phyloP scores from a whole-genome alignment of 1,284 basidiomycete species.

The Melanopsichium pennsylvanicum region DNA sequence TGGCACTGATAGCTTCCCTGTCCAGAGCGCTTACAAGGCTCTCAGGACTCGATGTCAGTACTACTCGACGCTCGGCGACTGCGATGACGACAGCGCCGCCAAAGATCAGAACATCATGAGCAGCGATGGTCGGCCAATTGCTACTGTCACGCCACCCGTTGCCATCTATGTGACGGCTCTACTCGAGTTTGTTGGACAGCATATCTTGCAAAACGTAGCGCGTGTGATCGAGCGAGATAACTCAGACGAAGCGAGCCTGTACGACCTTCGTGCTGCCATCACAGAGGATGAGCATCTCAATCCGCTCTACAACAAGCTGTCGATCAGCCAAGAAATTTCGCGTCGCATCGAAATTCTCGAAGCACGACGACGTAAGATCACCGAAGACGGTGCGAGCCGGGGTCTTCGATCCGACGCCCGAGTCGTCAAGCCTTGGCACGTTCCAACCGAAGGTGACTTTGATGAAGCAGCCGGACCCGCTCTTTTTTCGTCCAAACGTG shows the following conservation, averaged over 20 bases:
- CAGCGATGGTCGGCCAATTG: conserved; percentile 57
- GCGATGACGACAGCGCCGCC: conserved; percentile 42
- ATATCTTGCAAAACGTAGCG: conserved; percentile 54
- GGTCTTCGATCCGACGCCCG: conserved; percentile 27
- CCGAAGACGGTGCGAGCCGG: conserved; percentile 10
- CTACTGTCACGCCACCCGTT: conserved; percentile 59
- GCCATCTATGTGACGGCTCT: conserved; percentile 61
- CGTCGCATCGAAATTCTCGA: conserved; percentile 30
- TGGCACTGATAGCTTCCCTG: conserved; percentile 56
- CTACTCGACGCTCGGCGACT: conserved; percentile 57
- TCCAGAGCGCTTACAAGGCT: conserved; percentile 53
- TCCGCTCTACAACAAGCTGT: conserved; percentile 41
- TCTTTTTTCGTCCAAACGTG: conserved; percentile 36
- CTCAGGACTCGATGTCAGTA: conserved; percentile 53
- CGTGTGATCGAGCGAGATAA: conserved; percentile 62
- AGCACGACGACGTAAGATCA: conserved; percentile 17
- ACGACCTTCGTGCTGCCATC: conserved; percentile 54
- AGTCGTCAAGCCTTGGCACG: conserved; percentile 49
- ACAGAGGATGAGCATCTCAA: conserved; percentile 55
- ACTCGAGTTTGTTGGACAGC: conserved; percentile 56
- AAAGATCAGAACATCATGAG: conserved; percentile 61
- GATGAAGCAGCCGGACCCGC: conserved; percentile 50
- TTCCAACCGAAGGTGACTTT: conserved; percentile 48
- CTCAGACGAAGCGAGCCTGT: conserved; percentile 55
- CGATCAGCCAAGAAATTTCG: conserved; percentile 37